A percentile compares a stretch with the other conserved stretches of the same genome.
Evolutionary conservation across 768 basidiomycete species (phyloP).

Genomic region (Collybiopsis luxurians): DNA sequence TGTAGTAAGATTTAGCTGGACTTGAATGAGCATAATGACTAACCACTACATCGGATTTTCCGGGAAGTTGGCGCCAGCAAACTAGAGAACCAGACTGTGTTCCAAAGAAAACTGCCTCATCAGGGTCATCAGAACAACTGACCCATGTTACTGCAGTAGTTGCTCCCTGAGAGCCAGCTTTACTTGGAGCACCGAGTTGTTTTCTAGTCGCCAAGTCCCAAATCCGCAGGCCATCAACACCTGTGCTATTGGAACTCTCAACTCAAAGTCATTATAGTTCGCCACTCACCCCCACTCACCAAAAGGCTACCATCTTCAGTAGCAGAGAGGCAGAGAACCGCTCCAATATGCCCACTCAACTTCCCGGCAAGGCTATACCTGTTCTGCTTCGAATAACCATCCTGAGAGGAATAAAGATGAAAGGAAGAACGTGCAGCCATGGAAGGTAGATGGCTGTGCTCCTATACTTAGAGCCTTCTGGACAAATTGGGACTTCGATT

Average conservation of each 20-base stretch:
- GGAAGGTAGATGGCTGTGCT: too few species aligned
- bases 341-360: background rate
- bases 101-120: background rate
- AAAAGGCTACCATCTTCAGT: background rate
- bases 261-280: background rate
- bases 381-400: too few species aligned
- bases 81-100: too few species aligned
- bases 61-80: background rate
- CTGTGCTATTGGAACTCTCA: background rate
- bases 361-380: background rate
- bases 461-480: too few species aligned
- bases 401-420: too few species aligned
- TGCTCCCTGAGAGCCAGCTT: background rate
- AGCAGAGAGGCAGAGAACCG: background rate
- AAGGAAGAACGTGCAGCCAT: too few species aligned
- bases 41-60: background rate
- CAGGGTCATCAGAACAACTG: background rate
- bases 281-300: background rate
- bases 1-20: background rate
- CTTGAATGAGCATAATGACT: background rate
- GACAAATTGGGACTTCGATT: too few species aligned
- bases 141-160: background rate
- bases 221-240: background rate
- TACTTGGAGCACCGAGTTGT: background rate
- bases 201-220: background rate